Base-by-base conservation (phyloP, 2,329 filamentous ascomycete species). In the Didymella exigua region DNA sequence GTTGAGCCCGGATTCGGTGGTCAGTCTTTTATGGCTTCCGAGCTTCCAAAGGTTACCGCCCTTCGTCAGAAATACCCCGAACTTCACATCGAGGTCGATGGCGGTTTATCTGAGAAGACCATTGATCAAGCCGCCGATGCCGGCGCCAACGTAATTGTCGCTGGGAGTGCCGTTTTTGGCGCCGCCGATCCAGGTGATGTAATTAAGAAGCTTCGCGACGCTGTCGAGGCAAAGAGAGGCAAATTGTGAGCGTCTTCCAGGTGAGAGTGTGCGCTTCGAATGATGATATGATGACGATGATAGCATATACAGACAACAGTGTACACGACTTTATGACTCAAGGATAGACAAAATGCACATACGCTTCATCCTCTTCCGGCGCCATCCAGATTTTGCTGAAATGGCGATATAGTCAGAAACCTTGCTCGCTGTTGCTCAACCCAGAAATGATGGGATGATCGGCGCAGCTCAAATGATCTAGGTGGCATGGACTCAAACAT, bases 1-100 rank as follows among this genome's bases (percentile, higher is more conserved):
- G 95, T 99, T 37, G 86, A 99, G 78, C 95, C 95, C 38, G 95
- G 95, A 40, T 99, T 99, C 72, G 95, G 95, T 60, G 95, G 95
- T 6, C 95, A 99, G 75, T 97, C 96, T 73, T 99, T 99, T 82
- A 98, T 98, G 92, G 87, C 91, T 11, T 91, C 90, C 6, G 91
- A 96, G 79, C 85, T 99, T 64, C 92, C 93, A 72, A 99, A 99
- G 80, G 95, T 99, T 21, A 79, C 89, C 63, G 91, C 88, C 33
- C 82, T 99, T 65, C 86, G 95, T 56, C 80, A 88, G 72, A 86
- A 85, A 69, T 99, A 98, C 74, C 93, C 95, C 2, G 84, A 96
- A 5, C 79, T 99, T 59, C 95, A 97, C 78, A 99, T 99, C 68
- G 95, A 99, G 78, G 93, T 99, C 34, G 95, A 99, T 74, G 95